These are phyloP conservation scores for Euclidium syriacum DNA, from an alignment of 345 rosid genomes.

Conservation along the genomic window DNA sequence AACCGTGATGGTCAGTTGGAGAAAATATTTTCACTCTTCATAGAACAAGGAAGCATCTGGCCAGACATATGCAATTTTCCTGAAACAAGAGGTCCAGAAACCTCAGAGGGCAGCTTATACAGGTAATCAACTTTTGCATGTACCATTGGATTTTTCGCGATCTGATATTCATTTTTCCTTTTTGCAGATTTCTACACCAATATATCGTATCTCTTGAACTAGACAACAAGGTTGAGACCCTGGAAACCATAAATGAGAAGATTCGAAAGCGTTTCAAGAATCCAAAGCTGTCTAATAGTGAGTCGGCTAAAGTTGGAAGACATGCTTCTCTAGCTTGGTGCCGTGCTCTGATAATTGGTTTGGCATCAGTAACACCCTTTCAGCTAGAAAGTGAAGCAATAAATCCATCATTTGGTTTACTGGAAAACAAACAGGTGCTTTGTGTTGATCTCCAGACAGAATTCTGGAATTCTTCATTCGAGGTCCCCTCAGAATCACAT, in stretches of 20 bases:
- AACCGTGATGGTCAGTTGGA: slow-evolving; percentile 59
- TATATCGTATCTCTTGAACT: slow-evolving; percentile 58
- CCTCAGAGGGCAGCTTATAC: slow-evolving; percentile 73
- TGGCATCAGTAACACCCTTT: slow-evolving; percentile 73
- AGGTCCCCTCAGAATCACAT: slow-evolving; percentile 49
- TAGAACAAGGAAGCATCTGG: slow-evolving; percentile 94
- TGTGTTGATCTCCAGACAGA: slow-evolving; percentile 70
- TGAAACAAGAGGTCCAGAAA: slow-evolving; percentile 60
- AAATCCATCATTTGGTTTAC: slow-evolving; percentile 33
- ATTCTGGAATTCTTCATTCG: slow-evolving; percentile 63
- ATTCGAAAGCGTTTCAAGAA: slow-evolving; percentile 89
- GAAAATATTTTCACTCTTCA: slow-evolving; percentile 77
- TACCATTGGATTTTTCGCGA: slow-evolving; percentile 1
- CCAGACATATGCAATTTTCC: slow-evolving; percentile 73
- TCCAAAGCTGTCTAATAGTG: slow-evolving; percentile 72
- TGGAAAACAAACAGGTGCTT: slow-evolving; percentile 53
- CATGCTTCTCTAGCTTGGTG: slow-evolving; percentile 97
- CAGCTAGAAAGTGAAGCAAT: slow-evolving; percentile 42
- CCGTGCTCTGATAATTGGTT: slow-evolving; percentile 59
- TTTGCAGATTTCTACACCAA: slow-evolving; percentile 67
- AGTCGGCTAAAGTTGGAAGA: slow-evolving; percentile 79
- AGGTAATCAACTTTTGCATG: slow-evolving; percentile 45
- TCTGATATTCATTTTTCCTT: slow-evolving; percentile 13
- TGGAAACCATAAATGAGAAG: slow-evolving; percentile 86
- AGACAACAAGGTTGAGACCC: slow-evolving; percentile 66